Conservation (phyloP, 805 yeast genomes). For the Yarrowia sp. region DNA sequence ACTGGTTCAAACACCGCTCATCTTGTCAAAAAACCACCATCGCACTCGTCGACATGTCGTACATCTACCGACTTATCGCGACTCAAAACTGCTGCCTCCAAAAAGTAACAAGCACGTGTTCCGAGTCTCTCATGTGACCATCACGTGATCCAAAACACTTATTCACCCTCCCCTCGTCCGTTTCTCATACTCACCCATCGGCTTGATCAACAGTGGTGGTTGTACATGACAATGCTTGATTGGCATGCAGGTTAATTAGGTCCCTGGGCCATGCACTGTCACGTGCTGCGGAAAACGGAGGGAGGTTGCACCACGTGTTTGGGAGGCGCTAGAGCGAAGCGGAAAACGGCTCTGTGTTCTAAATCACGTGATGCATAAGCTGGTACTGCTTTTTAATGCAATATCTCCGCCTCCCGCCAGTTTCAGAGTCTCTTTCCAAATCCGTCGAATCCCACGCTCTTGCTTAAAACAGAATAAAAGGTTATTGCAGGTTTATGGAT, state of each 20-base stretch:
- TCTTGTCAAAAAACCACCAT: too few species aligned
- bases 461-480: too few species aligned
- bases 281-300: not conserved
- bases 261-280: not conserved
- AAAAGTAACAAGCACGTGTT: not conserved
- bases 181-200: not conserved
- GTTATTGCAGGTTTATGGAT: too few species aligned
- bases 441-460: not conserved
- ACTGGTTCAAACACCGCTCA: too few species aligned
- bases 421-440: too few species aligned
- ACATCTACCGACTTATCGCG: too few species aligned
- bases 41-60: not conserved
- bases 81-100: too few species aligned
- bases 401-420: too few species aligned
- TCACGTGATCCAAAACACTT: not conserved
- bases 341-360: too few species aligned
- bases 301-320: not conserved
- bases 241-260: conserved; percentile 15
- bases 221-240: conserved; percentile 19
- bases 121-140: not conserved
- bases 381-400: too few species aligned
- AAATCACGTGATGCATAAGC: not conserved
- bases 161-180: not conserved
- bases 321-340: not conserved
- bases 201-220: conserved; percentile 15